Conservation (phyloP, 1,284 basidiomycete genomes). For the Exobasidium cylindrosporum region DNA sequence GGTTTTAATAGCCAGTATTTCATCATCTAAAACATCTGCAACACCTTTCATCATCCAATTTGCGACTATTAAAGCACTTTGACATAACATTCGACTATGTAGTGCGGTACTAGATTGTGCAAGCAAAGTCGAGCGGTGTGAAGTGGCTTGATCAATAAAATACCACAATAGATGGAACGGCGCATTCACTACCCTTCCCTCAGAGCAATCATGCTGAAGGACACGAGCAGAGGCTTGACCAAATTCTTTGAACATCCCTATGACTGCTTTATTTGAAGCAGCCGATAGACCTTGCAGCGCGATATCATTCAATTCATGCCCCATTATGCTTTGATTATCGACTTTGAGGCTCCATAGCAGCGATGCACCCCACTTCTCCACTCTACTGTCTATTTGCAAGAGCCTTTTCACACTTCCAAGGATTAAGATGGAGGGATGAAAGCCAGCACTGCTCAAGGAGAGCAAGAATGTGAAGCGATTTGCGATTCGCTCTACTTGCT, state of each 20-base stretch:
- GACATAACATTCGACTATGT: background rate
- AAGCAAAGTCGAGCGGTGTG: background rate
- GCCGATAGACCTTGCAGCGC: background rate
- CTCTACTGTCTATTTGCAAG: background rate
- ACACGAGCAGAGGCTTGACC: background rate
- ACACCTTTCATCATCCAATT: slow-evolving; percentile 31
- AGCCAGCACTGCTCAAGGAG: background rate
- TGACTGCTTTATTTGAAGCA: background rate
- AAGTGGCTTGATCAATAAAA: background rate
- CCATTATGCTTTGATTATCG: background rate
- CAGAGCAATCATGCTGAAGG: background rate
- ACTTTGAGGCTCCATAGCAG: background rate
- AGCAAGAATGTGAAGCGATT: background rate
- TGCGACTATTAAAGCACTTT: slow-evolving; percentile 23
- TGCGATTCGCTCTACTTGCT: background rate
- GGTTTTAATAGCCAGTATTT: slow-evolving; percentile 16
- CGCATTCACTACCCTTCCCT: background rate
- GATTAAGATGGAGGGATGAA: background rate
- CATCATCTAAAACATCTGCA: slow-evolving; percentile 24
- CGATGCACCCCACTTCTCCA: background rate
- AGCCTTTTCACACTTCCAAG: background rate
- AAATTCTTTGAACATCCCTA: background rate
- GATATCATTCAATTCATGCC: background rate
- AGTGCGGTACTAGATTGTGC: background rate
- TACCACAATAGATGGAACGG: slow-evolving; percentile 2